These are phyloP conservation scores for Scedosporium dehoogii DNA, from an alignment of 2,329 filamentous ascomycete genomes.

Conservation along the genomic window DNA sequence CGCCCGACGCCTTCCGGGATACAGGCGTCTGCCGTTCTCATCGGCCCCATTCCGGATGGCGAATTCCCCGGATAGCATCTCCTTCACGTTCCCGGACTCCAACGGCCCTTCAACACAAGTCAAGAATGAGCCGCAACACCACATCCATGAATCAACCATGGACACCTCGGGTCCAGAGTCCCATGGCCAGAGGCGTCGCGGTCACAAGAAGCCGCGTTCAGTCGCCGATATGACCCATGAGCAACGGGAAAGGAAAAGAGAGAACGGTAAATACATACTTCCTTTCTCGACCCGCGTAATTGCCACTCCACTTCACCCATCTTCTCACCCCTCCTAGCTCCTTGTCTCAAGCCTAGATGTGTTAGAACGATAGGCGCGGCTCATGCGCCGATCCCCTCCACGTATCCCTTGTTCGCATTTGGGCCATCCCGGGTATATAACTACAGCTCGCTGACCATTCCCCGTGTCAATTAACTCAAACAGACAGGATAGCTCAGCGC, in stretches of 20 bases:
- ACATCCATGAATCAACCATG: background rate
- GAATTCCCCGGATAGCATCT: constrained; percentile 1
- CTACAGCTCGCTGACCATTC: background rate
- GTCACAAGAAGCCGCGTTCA: constrained; percentile 5
- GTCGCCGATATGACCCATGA: constrained; percentile 61
- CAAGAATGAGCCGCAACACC: constrained; percentile 1
- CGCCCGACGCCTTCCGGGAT: background rate
- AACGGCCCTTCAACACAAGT: background rate
- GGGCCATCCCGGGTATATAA: background rate
- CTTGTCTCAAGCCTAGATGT: no score
- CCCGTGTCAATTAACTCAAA: constrained; percentile 7
- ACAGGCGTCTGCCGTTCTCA: background rate
- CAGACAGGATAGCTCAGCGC: constrained; percentile 65
- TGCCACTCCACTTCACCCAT: background rate
- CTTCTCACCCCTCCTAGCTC: background rate
- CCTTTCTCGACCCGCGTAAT: background rate
- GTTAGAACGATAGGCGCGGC: background rate
- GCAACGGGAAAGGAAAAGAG: constrained; percentile 59
- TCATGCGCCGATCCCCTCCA: constrained; percentile 3
- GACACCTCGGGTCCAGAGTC: background rate
- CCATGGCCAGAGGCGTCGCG: background rate
- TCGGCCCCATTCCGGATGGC: background rate
- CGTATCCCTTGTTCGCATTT: background rate
- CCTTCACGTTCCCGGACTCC: background rate
- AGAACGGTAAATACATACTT: constrained; percentile 35